Conservation (phyloP, 345 rosid genomes). For the Bretschneidera sinensis region DNA sequence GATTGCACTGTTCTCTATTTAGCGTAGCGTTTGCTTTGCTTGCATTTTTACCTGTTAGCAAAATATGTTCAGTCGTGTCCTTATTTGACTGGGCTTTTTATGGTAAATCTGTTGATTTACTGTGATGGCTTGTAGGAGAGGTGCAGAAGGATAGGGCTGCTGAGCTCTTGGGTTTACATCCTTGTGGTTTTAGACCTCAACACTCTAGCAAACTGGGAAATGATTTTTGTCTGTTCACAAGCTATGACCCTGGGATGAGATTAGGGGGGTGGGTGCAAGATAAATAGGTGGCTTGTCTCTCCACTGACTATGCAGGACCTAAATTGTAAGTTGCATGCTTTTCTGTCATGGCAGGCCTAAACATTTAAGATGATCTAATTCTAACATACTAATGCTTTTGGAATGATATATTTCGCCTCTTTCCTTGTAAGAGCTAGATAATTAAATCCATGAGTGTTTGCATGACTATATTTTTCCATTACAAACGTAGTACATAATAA, state of each 20-base stretch:
- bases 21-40: not conserved
- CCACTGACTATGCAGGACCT: not conserved
- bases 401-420: not conserved
- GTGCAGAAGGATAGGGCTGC: slow-evolving; percentile 84
- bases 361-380: not conserved
- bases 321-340: not conserved
- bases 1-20: not conserved
- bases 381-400: too few species aligned
- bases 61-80: not conserved
- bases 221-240: slow-evolving; percentile 72
- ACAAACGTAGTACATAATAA: too few species aligned
- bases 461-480: too few species aligned
- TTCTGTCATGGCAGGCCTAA: not conserved
- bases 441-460: too few species aligned
- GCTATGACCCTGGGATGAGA: slow-evolving; percentile 75
- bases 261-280: slow-evolving; percentile 82
- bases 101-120: not conserved
- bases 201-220: slow-evolving; percentile 91
- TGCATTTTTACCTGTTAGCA: not conserved
- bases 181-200: slow-evolving; percentile 73
- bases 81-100: not conserved
- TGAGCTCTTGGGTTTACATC: slow-evolving; percentile 60
- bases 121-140: slow-evolving; percentile 47
- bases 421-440: not conserved
- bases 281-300: slow-evolving; percentile 15